Evolutionary conservation across 2,329 filamentous ascomycete species (phyloP).

Genomic region (Hypoxylon sp.): DNA sequence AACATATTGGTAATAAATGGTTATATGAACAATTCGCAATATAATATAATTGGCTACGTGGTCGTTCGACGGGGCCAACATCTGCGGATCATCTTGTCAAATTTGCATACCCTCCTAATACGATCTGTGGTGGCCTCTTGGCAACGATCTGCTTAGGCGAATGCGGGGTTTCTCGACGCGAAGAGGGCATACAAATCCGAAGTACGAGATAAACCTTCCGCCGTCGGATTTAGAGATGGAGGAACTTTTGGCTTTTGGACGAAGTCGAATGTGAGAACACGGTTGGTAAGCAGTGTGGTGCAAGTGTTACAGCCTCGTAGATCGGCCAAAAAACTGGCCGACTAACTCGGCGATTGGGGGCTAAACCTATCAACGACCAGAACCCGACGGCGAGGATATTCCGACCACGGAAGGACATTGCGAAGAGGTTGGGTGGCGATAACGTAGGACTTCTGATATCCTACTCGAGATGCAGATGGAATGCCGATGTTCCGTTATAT

Average conservation of each 20-base stretch:
- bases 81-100: conserved; percentile 3
- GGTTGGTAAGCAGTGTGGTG: conserved; percentile 12
- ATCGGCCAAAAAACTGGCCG: conserved; percentile 9
- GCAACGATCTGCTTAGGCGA: conserved; percentile 6
- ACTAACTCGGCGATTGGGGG: conserved; percentile 28
- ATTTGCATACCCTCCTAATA: conserved; percentile 2
- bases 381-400: conserved; percentile 10
- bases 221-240: conserved; percentile 22
- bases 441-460: conserved; percentile 1
- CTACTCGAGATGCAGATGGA: neutral
- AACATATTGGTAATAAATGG: conserved; percentile 3
- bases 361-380: conserved; percentile 18
- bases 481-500: neutral
- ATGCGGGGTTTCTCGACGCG: conserved; percentile 15
- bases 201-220: conserved; percentile 9
- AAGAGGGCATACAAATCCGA: conserved; percentile 2
- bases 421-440: conserved; percentile 15
- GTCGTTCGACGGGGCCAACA: conserved; percentile 6
- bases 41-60: conserved; percentile 13
- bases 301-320: conserved; percentile 13
- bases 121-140: neutral
- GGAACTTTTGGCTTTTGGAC: neutral
- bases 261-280: neutral
- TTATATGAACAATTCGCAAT: conserved; percentile 2
- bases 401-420: conserved; percentile 25